phyloP scores from a whole-genome alignment of 2,329 filamentous ascomycete genomes.

The Acephala macrosclerotiorum region DNA sequence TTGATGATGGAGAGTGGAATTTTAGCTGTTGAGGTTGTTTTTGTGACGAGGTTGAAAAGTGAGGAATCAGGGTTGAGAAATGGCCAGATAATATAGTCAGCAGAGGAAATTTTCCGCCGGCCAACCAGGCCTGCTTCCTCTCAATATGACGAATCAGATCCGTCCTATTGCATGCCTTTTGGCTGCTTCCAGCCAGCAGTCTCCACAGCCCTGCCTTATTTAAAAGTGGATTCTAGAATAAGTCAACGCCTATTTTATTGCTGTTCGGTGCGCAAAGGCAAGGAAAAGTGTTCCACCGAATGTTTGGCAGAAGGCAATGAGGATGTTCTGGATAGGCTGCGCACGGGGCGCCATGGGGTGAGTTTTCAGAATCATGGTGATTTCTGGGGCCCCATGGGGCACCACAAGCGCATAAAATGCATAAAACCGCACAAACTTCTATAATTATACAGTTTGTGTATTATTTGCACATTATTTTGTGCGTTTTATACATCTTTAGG shows the following conservation, averaged over 20 bases:
- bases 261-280: constrained; percentile 45
- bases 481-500: too few relatives aligned
- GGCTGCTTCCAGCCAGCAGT: not conserved
- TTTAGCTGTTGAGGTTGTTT: constrained; percentile 19
- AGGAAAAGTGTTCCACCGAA: not conserved
- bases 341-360: not conserved
- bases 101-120: constrained; percentile 12
- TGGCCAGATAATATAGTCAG: not conserved
- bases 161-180: not conserved
- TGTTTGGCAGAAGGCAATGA: not conserved
- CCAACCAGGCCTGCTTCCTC: constrained; percentile 4
- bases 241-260: constrained; percentile 58
- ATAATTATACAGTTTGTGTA: too few relatives aligned
- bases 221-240: constrained; percentile 60
- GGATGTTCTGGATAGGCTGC: not conserved
- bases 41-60: constrained; percentile 5
- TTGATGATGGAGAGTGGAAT: constrained; percentile 29
- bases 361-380: not conserved
- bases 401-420: too few relatives aligned
- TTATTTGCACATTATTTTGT: too few relatives aligned
- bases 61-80: not conserved
- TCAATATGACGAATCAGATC: constrained; percentile 5
- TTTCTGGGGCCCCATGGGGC: too few relatives aligned
- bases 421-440: too few relatives aligned
- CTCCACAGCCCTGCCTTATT: constrained; percentile 35